Percentiles rank a stretch among this genome's conserved stretches.
Conservation (phyloP, 106 monocot genomes). For the Dioscorea dumetorum region DNA sequence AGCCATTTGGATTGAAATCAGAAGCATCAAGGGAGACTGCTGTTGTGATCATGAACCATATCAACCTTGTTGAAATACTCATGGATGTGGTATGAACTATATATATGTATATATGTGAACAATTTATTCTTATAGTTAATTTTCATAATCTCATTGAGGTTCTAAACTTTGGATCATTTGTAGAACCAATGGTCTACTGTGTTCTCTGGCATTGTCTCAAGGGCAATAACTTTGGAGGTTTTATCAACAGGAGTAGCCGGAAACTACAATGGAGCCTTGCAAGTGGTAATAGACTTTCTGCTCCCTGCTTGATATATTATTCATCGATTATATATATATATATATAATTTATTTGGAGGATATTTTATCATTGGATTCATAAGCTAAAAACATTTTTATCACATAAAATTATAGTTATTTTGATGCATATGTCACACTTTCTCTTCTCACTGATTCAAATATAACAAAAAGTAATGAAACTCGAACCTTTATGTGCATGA, state of each 20-base stretch:
- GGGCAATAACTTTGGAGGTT: slow-evolving; percentile 76
- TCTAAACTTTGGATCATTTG: not conserved
- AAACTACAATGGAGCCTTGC: slow-evolving; percentile 91
- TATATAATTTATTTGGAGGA: too few species aligned
- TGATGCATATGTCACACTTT: too few species aligned
- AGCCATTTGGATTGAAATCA: slow-evolving; percentile 51
- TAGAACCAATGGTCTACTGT: slow-evolving; percentile 87
- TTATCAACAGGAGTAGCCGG: slow-evolving; percentile 96
- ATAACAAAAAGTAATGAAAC: too few species aligned
- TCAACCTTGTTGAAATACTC: slow-evolving; percentile 79
- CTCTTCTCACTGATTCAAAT: too few species aligned
- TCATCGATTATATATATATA: too few species aligned
- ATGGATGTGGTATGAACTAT: slow-evolving; percentile 77
- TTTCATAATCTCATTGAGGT: too few species aligned
- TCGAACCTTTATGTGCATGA: not conserved
- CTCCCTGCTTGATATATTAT: not conserved
- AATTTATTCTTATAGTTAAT: too few species aligned
- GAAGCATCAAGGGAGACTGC: slow-evolving; percentile 74
- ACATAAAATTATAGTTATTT: too few species aligned
- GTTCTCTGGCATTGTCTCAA: slow-evolving; percentile 83
- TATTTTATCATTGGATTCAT: too few species aligned
- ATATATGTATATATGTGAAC: too few species aligned
- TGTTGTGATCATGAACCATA: slow-evolving; percentile 78
- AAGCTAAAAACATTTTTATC: too few species aligned
- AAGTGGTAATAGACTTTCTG: slow-evolving; percentile 65